phyloP scores from a whole-genome alignment of 2,329 filamentous ascomycete genomes.

The Rhinocladiella similis region DNA sequence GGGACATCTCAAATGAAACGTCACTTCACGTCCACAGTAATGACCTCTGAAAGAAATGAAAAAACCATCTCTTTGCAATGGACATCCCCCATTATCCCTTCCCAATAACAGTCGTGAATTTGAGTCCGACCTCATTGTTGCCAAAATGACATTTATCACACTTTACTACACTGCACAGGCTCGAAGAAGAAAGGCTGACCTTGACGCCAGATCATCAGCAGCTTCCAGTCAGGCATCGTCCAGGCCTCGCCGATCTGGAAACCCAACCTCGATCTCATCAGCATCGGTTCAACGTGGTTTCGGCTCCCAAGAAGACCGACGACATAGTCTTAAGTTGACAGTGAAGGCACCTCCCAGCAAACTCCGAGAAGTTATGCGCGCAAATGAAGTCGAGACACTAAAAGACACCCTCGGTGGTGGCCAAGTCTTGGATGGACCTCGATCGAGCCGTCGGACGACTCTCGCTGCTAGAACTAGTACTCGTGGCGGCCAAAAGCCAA shows the following conservation, averaged over 20 bases:
- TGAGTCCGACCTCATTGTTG: no score
- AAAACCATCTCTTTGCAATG: no score
- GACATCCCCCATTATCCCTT: no score
- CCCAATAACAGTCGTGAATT: no score
- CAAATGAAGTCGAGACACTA: constrained; percentile 29
- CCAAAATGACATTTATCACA: constrained; percentile 22
- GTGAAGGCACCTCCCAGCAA: constrained; percentile 53
- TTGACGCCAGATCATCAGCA: constrained; percentile 17
- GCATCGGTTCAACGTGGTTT: constrained; percentile 20
- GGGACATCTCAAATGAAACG: background rate
- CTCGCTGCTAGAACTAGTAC: constrained; percentile 30
- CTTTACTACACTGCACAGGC: constrained; percentile 10
- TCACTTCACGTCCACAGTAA: background rate
- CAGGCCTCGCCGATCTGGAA: constrained; percentile 40
- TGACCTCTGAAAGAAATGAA: no score
- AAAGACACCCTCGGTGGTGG: constrained; percentile 48
- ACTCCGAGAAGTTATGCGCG: constrained; percentile 47
- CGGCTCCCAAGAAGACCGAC: constrained; percentile 33
- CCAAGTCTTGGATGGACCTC: constrained; percentile 47
- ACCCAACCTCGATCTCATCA: constrained; percentile 12
- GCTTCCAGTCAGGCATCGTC: constrained; percentile 28
- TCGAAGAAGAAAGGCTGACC: constrained; percentile 18
- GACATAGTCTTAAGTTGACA: constrained; percentile 47
- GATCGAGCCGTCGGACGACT: constrained; percentile 40
- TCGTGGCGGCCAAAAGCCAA: constrained; percentile 44